Evolutionary conservation across 2,329 filamentous ascomycete species (phyloP).

Genomic region (Talaromyces rugulosus): DNA sequence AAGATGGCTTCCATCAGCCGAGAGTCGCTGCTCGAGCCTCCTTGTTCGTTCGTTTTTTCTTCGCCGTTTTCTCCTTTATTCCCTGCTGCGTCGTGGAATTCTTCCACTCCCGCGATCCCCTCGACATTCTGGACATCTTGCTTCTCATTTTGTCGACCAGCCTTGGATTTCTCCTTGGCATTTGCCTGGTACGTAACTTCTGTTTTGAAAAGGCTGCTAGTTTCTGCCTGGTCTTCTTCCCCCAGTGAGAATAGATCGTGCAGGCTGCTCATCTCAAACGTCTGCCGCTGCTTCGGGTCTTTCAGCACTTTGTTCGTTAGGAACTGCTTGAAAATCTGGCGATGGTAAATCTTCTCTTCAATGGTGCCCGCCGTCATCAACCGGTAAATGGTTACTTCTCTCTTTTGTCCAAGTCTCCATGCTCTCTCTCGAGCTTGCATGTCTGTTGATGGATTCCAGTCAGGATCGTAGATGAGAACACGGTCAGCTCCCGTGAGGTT

Average conservation of each 20-base stretch:
- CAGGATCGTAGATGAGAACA: slow-evolving; percentile 96
- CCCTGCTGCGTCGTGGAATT: slow-evolving; percentile 48
- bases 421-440: slow-evolving; percentile 91
- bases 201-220: slow-evolving; percentile 78
- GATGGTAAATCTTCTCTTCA: slow-evolving; percentile 98
- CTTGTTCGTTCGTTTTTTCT: slow-evolving; percentile 16
- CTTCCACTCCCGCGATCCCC: slow-evolving; percentile 62
- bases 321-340: slow-evolving; percentile 98
- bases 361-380: slow-evolving; percentile 98
- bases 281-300: slow-evolving; percentile 88
- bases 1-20: slow-evolving; percentile 88
- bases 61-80: slow-evolving; percentile 3
- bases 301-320: slow-evolving; percentile 93
- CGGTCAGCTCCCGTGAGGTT: slow-evolving; percentile 93
- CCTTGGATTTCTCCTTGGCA: slow-evolving; percentile 16
- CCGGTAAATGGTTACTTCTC: slow-evolving; percentile 91
- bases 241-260: slow-evolving; percentile 87
- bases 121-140: slow-evolving; percentile 51
- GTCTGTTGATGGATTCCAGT: slow-evolving; percentile 98
- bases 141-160: slow-evolving; percentile 27
- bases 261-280: slow-evolving; percentile 82
- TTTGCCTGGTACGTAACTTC: slow-evolving; percentile 62
- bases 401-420: slow-evolving; percentile 92
- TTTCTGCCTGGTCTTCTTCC: slow-evolving; percentile 69
- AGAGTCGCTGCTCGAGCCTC: slow-evolving; percentile 52